Base-by-base conservation (phyloP, 2,329 filamentous ascomycete genomes). In the Scedosporium boydii region DNA sequence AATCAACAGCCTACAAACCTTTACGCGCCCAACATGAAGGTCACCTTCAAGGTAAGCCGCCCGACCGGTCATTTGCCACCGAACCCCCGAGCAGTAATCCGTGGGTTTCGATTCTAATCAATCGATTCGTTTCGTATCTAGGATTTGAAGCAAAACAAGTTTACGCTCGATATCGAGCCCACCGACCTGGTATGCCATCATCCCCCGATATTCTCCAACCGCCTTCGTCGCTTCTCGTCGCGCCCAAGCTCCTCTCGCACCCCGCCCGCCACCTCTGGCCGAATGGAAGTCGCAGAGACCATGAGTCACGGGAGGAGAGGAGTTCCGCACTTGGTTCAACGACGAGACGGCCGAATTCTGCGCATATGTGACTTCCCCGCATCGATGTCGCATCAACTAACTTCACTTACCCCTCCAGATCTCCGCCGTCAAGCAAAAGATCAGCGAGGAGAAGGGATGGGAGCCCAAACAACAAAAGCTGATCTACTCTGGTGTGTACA, bases 111-210 rank as follows among this genome's bases (percentile, higher is more conserved):
- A 51, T 58, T 21, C n/a, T 58, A 18, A 26, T 27, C 26, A 38
- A 7, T 51, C 9, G 41, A 48, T 56, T 55, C 26, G 14, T 26
- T 56, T 23, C 41, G 23, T 48, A 53, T 69, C 41, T 70, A 97
- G 93, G 95, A 99, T 81, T 84, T 99, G 72, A 98, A 97, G 83
- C 95, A 98, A 78, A 90, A 97, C 76, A 97, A 97, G 82, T 99
- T 99, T 79, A 87, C 88, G 72, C 89, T 99, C 81, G 93, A 98
- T 69, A 91, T 92, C 72, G 93, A 98, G 76, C 91, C 93, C 66
- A 87, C 89, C 67, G 93, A 97, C 74, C 90, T 91, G 75, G 93
- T 97, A 87, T 71, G 89, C 75, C 70, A 68, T 55, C 14, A 18
- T 29, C 44, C 44, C 71, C 74, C 72, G 73, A 42, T 18, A 16